Conservation (phyloP, 768 basidiomycete species). For the Pleurotus sapidus region DNA sequence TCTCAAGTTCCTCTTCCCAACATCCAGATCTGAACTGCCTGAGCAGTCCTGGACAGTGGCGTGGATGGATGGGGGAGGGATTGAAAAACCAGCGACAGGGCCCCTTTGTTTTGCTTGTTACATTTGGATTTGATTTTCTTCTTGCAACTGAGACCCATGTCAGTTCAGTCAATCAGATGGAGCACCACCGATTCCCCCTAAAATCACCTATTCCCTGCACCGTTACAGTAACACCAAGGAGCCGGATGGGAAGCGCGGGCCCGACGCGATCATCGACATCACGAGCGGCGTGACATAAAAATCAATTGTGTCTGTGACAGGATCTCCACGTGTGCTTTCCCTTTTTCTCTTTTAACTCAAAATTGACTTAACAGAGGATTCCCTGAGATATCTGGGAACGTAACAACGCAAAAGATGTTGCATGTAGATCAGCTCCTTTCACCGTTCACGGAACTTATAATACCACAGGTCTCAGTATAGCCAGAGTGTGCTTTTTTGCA, state of each 20-base stretch:
- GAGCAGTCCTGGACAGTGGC: background rate
- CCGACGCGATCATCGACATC: background rate
- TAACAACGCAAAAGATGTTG: too few relatives aligned
- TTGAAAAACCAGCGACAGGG: background rate
- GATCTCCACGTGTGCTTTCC: too few relatives aligned
- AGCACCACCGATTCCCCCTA: background rate
- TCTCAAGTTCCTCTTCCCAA: background rate
- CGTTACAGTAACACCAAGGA: background rate
- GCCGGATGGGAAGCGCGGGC: background rate
- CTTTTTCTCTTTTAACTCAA: too few relatives aligned
- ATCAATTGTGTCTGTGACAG: too few relatives aligned
- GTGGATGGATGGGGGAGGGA: background rate
- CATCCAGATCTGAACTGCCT: background rate
- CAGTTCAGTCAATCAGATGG: background rate
- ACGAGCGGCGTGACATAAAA: too few relatives aligned
- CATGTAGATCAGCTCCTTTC: too few relatives aligned
- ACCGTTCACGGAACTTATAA: too few relatives aligned
- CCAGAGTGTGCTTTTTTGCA: too few relatives aligned
- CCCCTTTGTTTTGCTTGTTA: background rate
- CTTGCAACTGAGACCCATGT: background rate
- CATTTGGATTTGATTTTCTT: background rate
- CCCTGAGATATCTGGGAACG: too few relatives aligned
- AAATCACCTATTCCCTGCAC: background rate
- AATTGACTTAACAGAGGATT: too few relatives aligned
- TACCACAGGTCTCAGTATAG: too few relatives aligned